Base-by-base conservation (phyloP, 768 basidiomycete species). In the Plicaturopsis crispa region DNA sequence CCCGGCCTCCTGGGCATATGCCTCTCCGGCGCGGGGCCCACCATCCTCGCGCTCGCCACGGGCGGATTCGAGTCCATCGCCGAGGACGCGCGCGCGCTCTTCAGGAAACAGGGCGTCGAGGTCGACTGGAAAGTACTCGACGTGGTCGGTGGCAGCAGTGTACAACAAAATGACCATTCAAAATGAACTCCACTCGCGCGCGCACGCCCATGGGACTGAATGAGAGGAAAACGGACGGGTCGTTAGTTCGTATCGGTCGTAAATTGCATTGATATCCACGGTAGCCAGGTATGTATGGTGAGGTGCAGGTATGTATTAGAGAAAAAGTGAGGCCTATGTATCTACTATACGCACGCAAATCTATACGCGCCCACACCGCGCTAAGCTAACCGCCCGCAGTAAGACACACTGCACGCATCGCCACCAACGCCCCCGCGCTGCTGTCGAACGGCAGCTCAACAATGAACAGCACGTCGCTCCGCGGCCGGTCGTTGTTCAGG, bases 1-100 rank as follows among this genome's bases (percentile, higher is more conserved):
- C 87, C 89, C 0, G 96, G 96, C n/a, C 67, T 99, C 4, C 70
- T 99, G 6, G 96, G 96, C 4, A 96, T 98, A 39, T 98, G 96
- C 58, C 78, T 99, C 23, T 98, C 94, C 2, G 96, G 96, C 5
- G 96, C 96, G 4, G 96, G 96, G 0, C 96, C 96, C 3, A 97
- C 96, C 4, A 96, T 98, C 45, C 75, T 99, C 44, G 96, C 96
- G 1, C 75, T 99, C 13, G 96, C 96, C 2, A 92, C 88, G 0
- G 60, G 63, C 23, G 80, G 82, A 18, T 98, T 87, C 49, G 86
- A 91, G 32, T 67, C 66, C 5, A 96, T 98, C 43, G 92, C 89
- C 4, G 74, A 81, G 48, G 84, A 83, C 48, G 92, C 89, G 6
- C 68, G 78, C 13, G 57, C 60, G 19, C 82, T 93, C 31, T 96